Percentiles rank a stretch among this genome's conserved stretches.
Evolutionary conservation across 2,329 filamentous ascomycete species (phyloP).

Genomic region (Onygenales sp.): DNA sequence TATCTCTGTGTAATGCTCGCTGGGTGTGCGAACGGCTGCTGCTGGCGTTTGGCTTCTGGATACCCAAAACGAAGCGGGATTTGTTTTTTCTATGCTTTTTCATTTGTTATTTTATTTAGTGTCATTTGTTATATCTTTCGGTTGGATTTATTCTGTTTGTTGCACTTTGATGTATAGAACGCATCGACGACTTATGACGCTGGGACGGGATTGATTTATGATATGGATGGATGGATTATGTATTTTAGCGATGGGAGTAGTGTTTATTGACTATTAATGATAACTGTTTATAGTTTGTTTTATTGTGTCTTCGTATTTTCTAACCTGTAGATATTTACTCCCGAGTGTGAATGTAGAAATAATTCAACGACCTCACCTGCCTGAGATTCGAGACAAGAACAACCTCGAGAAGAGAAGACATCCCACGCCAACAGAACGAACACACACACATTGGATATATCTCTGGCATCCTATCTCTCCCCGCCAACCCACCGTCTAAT

Average conservation of each 20-base stretch:
- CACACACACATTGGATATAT: no score
- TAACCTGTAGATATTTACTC: no score
- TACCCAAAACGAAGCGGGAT: slow-evolving; percentile 1
- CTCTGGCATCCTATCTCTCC: no score
- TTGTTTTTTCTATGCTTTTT: slow-evolving; percentile 4
- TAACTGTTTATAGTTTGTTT: no score
- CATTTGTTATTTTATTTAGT: slow-evolving; percentile 4
- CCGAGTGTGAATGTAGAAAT: no score
- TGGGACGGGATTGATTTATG: slow-evolving; percentile 4
- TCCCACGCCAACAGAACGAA: no score
- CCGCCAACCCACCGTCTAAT: no score
- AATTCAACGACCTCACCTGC: no score
- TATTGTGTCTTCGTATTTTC: no score
- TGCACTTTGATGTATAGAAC: not conserved
- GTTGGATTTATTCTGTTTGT: not conserved
- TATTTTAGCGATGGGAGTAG: not conserved
- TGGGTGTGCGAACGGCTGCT: not conserved
- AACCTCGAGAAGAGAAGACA: no score
- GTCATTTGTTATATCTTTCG: slow-evolving; percentile 3
- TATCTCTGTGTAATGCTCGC: not conserved
- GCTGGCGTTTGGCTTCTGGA: not conserved
- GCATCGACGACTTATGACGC: slow-evolving; percentile 4
- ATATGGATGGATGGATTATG: not conserved
- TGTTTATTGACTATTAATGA: no score
- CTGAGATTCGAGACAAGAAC: no score